Evolutionary conservation across 352 stramenopile species (phyloP).

Genomic region (Phytophthora macrochlamydospora): DNA sequence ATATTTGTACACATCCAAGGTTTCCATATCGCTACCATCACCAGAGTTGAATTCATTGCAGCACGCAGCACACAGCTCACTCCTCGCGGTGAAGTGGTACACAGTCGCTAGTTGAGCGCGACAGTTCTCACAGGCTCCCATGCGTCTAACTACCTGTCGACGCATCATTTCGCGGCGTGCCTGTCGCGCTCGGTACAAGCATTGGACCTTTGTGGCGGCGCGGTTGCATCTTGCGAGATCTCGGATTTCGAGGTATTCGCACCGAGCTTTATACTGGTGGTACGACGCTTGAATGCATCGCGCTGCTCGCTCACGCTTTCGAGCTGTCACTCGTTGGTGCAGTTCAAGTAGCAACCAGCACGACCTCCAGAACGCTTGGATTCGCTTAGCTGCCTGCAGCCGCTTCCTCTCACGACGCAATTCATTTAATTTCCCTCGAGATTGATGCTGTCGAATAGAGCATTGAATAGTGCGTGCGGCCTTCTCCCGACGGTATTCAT

Average conservation of each 20-base stretch:
- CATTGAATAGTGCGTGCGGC: slow-evolving; percentile 39
- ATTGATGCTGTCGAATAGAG: slow-evolving; percentile 24
- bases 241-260: slow-evolving; percentile 35
- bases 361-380: slow-evolving; percentile 48
- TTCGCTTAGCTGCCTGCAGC: slow-evolving; percentile 12
- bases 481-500: slow-evolving; percentile 14
- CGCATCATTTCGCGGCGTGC: slow-evolving; percentile 37
- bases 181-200: slow-evolving; percentile 35
- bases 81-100: slow-evolving; percentile 37
- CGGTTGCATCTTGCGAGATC: slow-evolving; percentile 30
- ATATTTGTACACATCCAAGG: slow-evolving; percentile 36
- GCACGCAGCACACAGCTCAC: slow-evolving; percentile 46
- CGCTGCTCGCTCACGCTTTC: slow-evolving; percentile 20
- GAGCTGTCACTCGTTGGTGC: slow-evolving; percentile 6
- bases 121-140: slow-evolving; percentile 54
- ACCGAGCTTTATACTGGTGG: slow-evolving; percentile 17
- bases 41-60: slow-evolving; percentile 13
- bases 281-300: slow-evolving; percentile 31
- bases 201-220: slow-evolving; percentile 54
- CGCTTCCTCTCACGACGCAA: slow-evolving; percentile 27
- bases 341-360: slow-evolving; percentile 27
- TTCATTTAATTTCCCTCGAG: slow-evolving; percentile 2
- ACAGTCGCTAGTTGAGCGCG: slow-evolving; percentile 37
- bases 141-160: slow-evolving; percentile 34
- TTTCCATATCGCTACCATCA: slow-evolving; percentile 16